phyloP scores from a whole-genome alignment of 148 eudicot genomes.

The Dianthus caryophyllus region DNA sequence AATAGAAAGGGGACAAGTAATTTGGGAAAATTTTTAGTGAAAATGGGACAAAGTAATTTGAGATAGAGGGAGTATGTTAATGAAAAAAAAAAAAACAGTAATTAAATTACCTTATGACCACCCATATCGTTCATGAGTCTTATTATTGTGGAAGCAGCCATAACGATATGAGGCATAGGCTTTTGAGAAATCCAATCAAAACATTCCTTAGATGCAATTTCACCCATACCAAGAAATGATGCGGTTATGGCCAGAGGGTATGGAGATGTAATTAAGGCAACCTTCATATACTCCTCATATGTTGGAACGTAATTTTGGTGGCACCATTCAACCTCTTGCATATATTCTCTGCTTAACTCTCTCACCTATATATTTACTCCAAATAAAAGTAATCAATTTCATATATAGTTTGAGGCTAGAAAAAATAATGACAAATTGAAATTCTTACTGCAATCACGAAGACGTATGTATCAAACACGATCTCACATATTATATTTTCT shows the following conservation, averaged over 20 bases:
- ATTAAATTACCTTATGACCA: slow-evolving; percentile 35
- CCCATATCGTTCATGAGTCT: slow-evolving; percentile 40
- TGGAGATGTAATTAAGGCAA: slow-evolving; percentile 21
- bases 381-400: no score
- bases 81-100: background rate
- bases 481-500: no score
- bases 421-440: no score
- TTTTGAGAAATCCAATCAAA: slow-evolving; percentile 33
- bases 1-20: no score
- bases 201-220: slow-evolving; percentile 25
- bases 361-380: slow-evolving; percentile 24
- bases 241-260: slow-evolving; percentile 16
- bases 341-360: slow-evolving; percentile 21
- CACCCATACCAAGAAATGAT: slow-evolving; percentile 35
- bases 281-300: no score
- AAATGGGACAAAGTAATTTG: no score
- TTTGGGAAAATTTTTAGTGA: no score
- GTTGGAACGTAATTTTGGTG: slow-evolving; percentile 29
- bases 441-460: no score
- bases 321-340: slow-evolving; percentile 41
- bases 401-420: no score
- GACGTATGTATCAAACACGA: no score
- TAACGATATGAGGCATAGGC: slow-evolving; percentile 27
- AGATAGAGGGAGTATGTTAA: background rate
- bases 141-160: slow-evolving; percentile 20